A percentile compares a stretch with the other conserved stretches of the same genome.
These are phyloP conservation scores for Heliocybe sulcata DNA, from an alignment of 1,284 basidiomycete genomes.

Conservation along the genomic window DNA sequence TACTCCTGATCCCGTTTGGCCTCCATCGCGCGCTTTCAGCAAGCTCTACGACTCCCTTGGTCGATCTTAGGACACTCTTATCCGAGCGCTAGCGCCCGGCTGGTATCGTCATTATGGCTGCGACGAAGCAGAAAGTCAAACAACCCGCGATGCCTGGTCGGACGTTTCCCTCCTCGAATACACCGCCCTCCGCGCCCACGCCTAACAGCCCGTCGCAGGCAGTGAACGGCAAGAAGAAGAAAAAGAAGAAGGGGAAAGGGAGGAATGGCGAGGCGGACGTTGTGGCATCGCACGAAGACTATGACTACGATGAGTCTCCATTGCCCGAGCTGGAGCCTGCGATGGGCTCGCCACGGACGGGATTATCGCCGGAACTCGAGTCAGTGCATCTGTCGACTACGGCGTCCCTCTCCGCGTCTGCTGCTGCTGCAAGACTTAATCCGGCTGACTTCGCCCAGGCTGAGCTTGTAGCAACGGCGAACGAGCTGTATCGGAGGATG, in stretches of 20 bases:
- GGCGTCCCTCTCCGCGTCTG: conserved; percentile 32
- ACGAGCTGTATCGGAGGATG: conserved; percentile 49
- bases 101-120: not conserved
- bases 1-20: too few relatives aligned
- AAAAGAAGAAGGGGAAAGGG: conserved; percentile 39
- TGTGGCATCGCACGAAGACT: conserved; percentile 20
- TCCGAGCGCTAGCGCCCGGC: not conserved
- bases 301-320: conserved; percentile 19
- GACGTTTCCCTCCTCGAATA: not conserved
- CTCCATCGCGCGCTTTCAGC: not conserved
- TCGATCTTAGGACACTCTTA: not conserved
- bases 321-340: conserved; percentile 17
- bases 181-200: not conserved
- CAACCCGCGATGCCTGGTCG: not conserved
- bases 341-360: conserved; percentile 21
- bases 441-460: conserved; percentile 34
- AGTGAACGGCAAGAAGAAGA: conserved; percentile 30
- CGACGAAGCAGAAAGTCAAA: not conserved
- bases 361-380: conserved; percentile 37
- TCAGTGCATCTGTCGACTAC: conserved; percentile 41
- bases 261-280: conserved; percentile 12
- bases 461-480: conserved; percentile 45
- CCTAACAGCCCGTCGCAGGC: not conserved
- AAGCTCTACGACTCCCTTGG: not conserved
- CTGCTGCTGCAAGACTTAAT: conserved; percentile 24